Evolutionary conservation across 31 red algal species (phyloP), one percentile per base, ranked within the genome.

Genomic region (Odonthalia washingtoniensis): DNA sequence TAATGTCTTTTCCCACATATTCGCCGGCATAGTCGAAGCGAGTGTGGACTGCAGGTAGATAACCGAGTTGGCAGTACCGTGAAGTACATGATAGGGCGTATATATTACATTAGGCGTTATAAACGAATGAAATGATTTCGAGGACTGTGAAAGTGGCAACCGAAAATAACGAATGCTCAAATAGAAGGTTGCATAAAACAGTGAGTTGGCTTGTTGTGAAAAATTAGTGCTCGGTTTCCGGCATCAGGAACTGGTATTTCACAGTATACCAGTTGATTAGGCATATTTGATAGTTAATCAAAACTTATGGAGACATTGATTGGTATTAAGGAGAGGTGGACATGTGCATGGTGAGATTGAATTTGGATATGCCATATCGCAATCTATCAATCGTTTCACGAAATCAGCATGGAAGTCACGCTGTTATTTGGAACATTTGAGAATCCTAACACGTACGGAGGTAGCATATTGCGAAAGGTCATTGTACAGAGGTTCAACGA

Each of bases 221-320:
- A 62, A 5, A n/a, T 27, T 14, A n/a, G 27, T 42, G 3, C 34
- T 80, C 76, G 31, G 63, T 33, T 40, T 83, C 9, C 64, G 52
- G 52, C 28, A 44, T 68, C 62, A 27, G 62, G 37, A 37, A 65
- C 33, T 32, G 34, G 30, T 39, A n/a, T 27, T 46, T 21, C n/a
- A 70, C 31, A 12, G 80, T 83, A 26, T 4, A 26, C n/a, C 40
- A 34, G 37, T 83, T 83, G 16, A 83, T 61, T 40, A 28, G 68
- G n/a, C n/a, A n/a, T n/a, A n/a, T n/a, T n/a, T n/a, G n/a, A n/a
- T n/a, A n/a, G n/a, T n/a, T n/a, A n/a, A n/a, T n/a, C n/a, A n/a
- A n/a, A n/a, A n/a, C n/a, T n/a, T n/a, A n/a, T n/a, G n/a, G n/a
- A n/a, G n/a, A n/a, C n/a, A n/a, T n/a, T n/a, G n/a, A n/a, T n/a